These are phyloP conservation scores for Botrytis medusae DNA, from an alignment of 2,329 filamentous ascomycete genomes.

Conservation along the genomic window DNA sequence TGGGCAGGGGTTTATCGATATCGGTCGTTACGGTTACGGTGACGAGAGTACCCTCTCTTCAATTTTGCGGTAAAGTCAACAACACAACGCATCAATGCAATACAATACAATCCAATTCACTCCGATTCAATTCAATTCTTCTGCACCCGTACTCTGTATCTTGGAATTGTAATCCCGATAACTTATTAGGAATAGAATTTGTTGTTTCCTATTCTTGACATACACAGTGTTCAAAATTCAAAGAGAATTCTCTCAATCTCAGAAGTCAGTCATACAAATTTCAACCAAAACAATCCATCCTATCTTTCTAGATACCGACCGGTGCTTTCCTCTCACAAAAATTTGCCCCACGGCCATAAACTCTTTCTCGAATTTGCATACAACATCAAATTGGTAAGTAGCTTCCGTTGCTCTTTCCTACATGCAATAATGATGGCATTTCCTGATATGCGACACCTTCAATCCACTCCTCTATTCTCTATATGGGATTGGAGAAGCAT, in stretches of 20 bases:
- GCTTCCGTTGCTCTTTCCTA: conserved; percentile 15
- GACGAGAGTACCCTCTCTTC: not conserved
- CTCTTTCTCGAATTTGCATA: conserved; percentile 13
- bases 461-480: conserved; percentile 26
- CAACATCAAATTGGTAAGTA: conserved; percentile 18
- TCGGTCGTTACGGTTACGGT: conserved; percentile 18
- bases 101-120: not conserved
- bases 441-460: conserved; percentile 13
- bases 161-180: not conserved
- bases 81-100: conserved; percentile 12
- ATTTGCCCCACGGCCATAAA: conserved; percentile 21
- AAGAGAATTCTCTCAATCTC: not conserved
- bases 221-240: not conserved
- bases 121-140: not conserved
- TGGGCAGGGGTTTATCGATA: not conserved
- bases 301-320: not conserved
- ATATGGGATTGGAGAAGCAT: conserved; percentile 29
- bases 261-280: not conserved
- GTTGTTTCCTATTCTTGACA: not conserved
- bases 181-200: not conserved
- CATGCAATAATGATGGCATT: not conserved
- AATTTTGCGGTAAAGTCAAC: conserved; percentile 17
- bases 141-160: not conserved
- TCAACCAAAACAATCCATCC: not conserved
- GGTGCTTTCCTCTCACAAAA: not conserved